phyloP scores from a whole-genome alignment of 768 basidiomycete genomes.

The Suillus subluteus region DNA sequence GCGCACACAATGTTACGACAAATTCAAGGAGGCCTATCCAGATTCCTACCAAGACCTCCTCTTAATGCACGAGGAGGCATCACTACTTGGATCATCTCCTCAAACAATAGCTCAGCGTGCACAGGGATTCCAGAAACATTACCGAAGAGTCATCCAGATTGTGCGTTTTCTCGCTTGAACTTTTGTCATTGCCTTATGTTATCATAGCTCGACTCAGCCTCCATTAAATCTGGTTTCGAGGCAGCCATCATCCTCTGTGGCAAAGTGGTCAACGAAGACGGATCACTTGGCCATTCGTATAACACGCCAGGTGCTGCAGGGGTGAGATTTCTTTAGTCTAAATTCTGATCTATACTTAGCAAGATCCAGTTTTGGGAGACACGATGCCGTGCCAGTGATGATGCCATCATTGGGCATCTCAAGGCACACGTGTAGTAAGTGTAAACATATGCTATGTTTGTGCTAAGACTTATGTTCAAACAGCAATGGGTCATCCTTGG shows the following conservation, averaged over 20 bases:
- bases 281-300: neutral
- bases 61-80: no score
- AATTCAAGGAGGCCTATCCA: no score
- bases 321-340: neutral
- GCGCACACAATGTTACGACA: no score
- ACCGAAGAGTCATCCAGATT: no score
- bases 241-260: constrained; percentile 13
- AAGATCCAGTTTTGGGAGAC: constrained; percentile 10
- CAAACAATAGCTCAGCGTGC: no score
- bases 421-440: constrained; percentile 19
- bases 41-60: no score
- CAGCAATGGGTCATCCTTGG: neutral
- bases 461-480: neutral
- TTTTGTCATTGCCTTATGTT: no score
- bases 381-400: constrained; percentile 5
- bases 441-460: neutral
- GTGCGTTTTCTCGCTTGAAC: no score
- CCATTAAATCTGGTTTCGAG: neutral
- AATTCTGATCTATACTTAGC: neutral
- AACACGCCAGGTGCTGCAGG: constrained; percentile 1
- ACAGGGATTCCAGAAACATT: no score
- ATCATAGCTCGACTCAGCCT: no score
- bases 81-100: no score
- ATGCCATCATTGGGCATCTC: constrained; percentile 12
- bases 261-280: constrained; percentile 7